Evolutionary conservation across 768 basidiomycete genomes (phyloP), one percentile per base, ranked within the genome.

Genomic region (Mrakia blollopis): DNA sequence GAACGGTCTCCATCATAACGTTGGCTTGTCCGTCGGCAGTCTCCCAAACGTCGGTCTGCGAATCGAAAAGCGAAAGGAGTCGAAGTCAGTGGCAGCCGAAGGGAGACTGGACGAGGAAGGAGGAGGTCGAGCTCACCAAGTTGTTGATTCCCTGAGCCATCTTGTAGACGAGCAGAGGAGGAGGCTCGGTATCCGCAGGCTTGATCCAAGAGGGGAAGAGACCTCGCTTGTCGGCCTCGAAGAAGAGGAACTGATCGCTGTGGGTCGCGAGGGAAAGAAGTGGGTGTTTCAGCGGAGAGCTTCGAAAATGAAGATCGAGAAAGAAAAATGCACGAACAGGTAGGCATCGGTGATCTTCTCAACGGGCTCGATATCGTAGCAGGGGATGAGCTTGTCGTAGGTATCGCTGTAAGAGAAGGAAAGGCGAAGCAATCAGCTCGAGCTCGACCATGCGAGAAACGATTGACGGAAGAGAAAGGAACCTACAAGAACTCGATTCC

Each of bases 121-220:
- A 44, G 11, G 37, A 69, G 13, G 9, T 57, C 25, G 28, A 57
- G 25, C 57, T 57, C 57, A 57, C 57, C 37, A 98, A 84, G 84
- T 99, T 99, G 85, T 98, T 98, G 87, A 98, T 95, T 60, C 97
- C 97, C 85, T 98, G 96, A 82, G 94, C 47, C 79, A 87, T 86
- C 83, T 98, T 98, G 86, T 98, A 98, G 44, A 98, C 95, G 44
- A 98, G 89, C 23, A 98, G 88, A 3, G 96, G 96, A 0, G 96
- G 94, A 3, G 96, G 96, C 81, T 98, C 96, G 0, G 93, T 95
- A 81, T 98, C 94, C 70, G 93, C 92, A 35, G 97, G 97, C 85
- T 98, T 99, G 83, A 99, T 97, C 96, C 97, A 99, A 1, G 94
- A 90, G 16, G 97, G 97, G 90, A 98, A 98, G 32, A 99, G 85